Evolutionary conservation across 257 asterid species (phyloP).

Genomic region (Leonotis leonurus): DNA sequence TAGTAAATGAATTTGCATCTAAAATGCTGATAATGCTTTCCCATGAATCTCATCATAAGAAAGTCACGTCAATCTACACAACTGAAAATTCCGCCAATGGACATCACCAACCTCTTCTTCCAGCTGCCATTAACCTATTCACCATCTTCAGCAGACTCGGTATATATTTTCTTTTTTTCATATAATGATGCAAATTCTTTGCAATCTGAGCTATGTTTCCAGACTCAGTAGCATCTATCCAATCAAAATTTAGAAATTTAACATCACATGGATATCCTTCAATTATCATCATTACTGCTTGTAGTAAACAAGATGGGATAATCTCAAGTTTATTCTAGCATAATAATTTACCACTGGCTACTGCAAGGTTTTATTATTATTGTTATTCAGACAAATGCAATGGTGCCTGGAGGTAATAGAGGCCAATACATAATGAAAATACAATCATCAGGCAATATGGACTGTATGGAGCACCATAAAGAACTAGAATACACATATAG

Average conservation of each 20-base stretch:
- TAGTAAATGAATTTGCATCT: too few species aligned
- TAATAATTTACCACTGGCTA: not conserved
- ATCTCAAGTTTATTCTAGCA: too few species aligned
- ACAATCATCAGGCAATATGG: not conserved
- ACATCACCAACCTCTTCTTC: not conserved
- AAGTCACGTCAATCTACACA: not conserved
- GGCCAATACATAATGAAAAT: not conserved
- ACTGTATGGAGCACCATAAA: not conserved
- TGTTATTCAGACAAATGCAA: not conserved
- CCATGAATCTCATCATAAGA: not conserved
- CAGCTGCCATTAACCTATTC: not conserved
- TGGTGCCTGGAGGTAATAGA: not conserved
- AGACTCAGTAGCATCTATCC: not conserved
- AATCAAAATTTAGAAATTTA: not conserved
- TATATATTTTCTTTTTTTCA: not conserved
- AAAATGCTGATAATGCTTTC: not conserved
- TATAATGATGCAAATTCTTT: not conserved
- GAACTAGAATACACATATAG: not conserved
- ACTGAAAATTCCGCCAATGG: not conserved
- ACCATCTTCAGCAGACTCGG: not conserved
- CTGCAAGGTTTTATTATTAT: not conserved
- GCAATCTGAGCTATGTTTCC: not conserved
- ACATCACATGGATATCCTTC: not conserved
- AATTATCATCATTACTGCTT: too few species aligned
- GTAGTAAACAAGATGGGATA: too few species aligned